Evolutionary conservation across 108 stramenopile species (phyloP), one percentile per base, ranked within the genome.

Genomic region (Nannochloropsis granulata): DNA sequence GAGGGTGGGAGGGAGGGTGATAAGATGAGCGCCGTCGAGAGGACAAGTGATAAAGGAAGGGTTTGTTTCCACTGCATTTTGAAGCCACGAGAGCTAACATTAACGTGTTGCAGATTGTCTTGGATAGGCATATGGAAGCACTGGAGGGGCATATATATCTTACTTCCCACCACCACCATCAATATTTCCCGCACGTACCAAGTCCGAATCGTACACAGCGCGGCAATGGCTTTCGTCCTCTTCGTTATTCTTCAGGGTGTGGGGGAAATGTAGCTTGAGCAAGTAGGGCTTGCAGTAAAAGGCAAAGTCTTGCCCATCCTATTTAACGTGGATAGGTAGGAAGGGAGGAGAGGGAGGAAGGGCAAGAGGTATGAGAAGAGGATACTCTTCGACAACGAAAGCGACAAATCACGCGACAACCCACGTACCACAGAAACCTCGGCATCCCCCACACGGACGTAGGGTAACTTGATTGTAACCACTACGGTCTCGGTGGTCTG

Each of bases 261-360:
- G 83, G 8, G 87, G 88, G n/a, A 88, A 86, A 24, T 25, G 23
- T 12, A 87, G 84, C 89, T 89, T 87, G 24, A 90, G 82, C 12
- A 89, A 85, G 82, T 90, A 90, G 19, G 90, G 90, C 88, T 90
- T 90, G 85, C 90, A 90, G 85, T 85, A 90, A 78, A 90, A 90
- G 24, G 85, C 81, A 56, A 89, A 90, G 46, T 90, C 87, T 24
- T 26, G 25, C 13, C 89, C 87, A 13, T 90, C 89, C 56, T 71
- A 34, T 34, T 34, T 34, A 34, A 34, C 34, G 34, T 34, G 34
- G 34, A 5, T 34, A 34, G 34, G 56, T n/a, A 3, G n/a, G 21
- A 71, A 71, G n/a, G 21, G 56, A 71, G 16, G 56, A 1, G 56
- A n/a, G 56, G n/a, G 56, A 16, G 21, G 56, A 7, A 7, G n/a